Evolutionary conservation across 2,329 filamentous ascomycete species (phyloP).

Genomic region (Madurella mycetomatis): DNA sequence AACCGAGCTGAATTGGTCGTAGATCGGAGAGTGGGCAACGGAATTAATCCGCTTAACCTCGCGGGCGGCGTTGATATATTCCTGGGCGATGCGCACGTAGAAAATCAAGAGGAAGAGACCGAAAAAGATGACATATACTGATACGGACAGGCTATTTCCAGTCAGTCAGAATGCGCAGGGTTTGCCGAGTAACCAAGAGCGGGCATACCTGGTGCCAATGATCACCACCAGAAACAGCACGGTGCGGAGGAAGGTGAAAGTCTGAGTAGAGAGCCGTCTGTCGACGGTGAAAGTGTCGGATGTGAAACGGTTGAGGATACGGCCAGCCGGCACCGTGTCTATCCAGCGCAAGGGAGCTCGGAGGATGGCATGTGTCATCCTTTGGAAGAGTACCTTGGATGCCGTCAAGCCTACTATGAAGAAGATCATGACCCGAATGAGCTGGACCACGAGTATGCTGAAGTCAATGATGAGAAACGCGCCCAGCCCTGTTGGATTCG

Average conservation of each 20-base stretch:
- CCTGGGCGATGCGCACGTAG: conserved; percentile 32
- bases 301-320: conserved; percentile 42
- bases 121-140: conserved; percentile 34
- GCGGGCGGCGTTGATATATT: conserved; percentile 36
- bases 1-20: conserved; percentile 39
- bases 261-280: conserved; percentile 29
- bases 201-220: conserved; percentile 32
- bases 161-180: background rate
- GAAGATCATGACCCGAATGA: conserved; percentile 26
- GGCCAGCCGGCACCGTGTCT: conserved; percentile 38
- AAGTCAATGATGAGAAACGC: conserved; percentile 31
- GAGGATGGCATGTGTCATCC: conserved; percentile 35
- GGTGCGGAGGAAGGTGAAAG: conserved; percentile 29
- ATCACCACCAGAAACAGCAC: conserved; percentile 33
- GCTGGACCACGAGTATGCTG: conserved; percentile 22
- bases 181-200: background rate
- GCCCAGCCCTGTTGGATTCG: conserved; percentile 25
- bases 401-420: conserved; percentile 31
- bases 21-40: conserved; percentile 39
- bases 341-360: conserved; percentile 38
- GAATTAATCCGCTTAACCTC: conserved; percentile 40
- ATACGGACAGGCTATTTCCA: conserved; percentile 29
- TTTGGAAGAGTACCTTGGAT: conserved; percentile 30
- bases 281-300: conserved; percentile 38
- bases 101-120: conserved; percentile 33